phyloP scores from a whole-genome alignment of 2,329 filamentous ascomycete species.

The Fusarium devonianum region DNA sequence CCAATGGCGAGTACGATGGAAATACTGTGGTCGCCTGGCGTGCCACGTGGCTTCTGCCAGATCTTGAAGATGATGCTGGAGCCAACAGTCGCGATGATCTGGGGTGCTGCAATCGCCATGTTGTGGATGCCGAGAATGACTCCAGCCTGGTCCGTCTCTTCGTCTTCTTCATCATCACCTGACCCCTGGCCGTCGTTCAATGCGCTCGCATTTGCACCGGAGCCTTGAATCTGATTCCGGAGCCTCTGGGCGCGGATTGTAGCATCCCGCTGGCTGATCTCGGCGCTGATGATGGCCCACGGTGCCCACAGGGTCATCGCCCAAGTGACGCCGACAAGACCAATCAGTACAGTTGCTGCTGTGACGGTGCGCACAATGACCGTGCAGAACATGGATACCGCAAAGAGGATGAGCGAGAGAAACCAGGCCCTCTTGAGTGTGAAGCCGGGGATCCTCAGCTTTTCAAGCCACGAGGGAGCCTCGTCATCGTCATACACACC shows the following conservation, averaged over 20 bases:
- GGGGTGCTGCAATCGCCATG: constrained; percentile 88
- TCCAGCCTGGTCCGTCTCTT: constrained; percentile 78
- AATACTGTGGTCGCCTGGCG: constrained; percentile 85
- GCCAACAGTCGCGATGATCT: constrained; percentile 86
- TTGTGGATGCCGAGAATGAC: constrained; percentile 96
- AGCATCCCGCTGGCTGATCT: constrained; percentile 84
- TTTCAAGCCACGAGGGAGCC: constrained; percentile 58
- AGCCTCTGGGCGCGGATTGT: constrained; percentile 51
- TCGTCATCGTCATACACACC: constrained; percentile 44
- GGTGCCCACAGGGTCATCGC: constrained; percentile 93
- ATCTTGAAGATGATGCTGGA: constrained; percentile 85
- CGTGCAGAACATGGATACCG: constrained; percentile 81
- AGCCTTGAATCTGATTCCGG: constrained; percentile 26
- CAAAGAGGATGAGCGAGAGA: constrained; percentile 82
- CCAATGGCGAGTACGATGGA: constrained; percentile 86
- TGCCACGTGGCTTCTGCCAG: constrained; percentile 86
- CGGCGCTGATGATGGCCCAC: constrained; percentile 92
- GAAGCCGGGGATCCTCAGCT: constrained; percentile 78
- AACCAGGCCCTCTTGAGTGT: constrained; percentile 92
- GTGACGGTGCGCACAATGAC: constrained; percentile 76
- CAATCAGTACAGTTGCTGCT: constrained; percentile 78
- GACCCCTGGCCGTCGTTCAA: constrained; percentile 18
- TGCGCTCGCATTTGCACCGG: constrained; percentile 10
- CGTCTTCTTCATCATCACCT: constrained; percentile 48
- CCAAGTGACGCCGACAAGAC: constrained; percentile 88